Evolutionary conservation across 306 rosid genomes (phyloP), one percentile per base, ranked within the genome.

Genomic region (Alnus rubra): DNA sequence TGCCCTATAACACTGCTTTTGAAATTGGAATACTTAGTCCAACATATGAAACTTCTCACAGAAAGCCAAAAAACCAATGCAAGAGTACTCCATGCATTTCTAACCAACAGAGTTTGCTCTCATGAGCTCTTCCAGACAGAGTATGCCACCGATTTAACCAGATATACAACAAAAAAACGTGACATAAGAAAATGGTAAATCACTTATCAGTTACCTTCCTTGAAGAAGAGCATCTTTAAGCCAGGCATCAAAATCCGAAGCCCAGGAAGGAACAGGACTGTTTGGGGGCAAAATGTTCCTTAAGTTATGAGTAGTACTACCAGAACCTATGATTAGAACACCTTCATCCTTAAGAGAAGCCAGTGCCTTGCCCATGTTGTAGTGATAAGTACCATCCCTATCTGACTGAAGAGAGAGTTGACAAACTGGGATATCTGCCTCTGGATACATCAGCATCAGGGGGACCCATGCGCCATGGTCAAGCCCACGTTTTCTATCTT

Each of bases 401-500:
- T 79, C 4, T 4, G 97, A 82, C 79, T 89, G 94, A 60, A 94
- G 83, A 2, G 97, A 94, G 5, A 94, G 80, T 69, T 92, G 97
- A 79, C 98, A 94, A 30, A 92, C 92, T 5, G 97, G 97, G 18
- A 94, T 85, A 23, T 92, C 85, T 30, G 93, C 95, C 71, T 92
- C 92, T 1, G 97, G 98, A 67, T 92, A 94, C 98, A 94, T 94
- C 56, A 94, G 58, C 74, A 86, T 63, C 3, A 94, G 90, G 2
- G 95, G 98, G 62, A 92, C 91, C 97, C 97, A 94, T 2, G 97
- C 94, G 45, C 97, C 97, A 69, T 94, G 98, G 70, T 94, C 98
- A 39, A 94, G 91, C 48, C 98, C 98, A 18, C 95, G 79, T 9
- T 81, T 88, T 15, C 10, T 75, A 71, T 90, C 93, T 73, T 91